These are phyloP conservation scores for Urostyla sp. DNA, from an alignment of 73 alveolate genomes.

Conservation along the genomic window DNA sequence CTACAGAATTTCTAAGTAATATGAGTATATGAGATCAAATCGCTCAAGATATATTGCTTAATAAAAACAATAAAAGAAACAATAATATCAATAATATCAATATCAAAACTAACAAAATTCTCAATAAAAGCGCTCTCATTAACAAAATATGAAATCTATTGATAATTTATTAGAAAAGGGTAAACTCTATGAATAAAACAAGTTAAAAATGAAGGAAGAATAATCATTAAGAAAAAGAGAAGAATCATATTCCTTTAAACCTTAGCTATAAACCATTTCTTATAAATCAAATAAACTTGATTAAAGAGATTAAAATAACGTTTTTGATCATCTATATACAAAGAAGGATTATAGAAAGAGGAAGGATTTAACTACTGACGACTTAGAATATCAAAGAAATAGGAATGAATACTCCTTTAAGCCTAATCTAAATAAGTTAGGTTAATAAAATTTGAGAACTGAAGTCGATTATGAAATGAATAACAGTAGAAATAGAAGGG, in stretches of 20 bases:
- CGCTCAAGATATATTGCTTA: too few species aligned
- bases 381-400: too few species aligned
- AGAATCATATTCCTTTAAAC: slow-evolving; percentile 20
- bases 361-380: too few species aligned
- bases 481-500: too few species aligned
- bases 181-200: slow-evolving; percentile 8
- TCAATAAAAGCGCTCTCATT: background rate
- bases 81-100: background rate
- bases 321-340: slow-evolving; percentile 11
- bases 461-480: too few species aligned
- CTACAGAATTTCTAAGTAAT: background rate
- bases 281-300: background rate
- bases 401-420: too few species aligned
- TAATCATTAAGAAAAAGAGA: background rate
- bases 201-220: background rate
- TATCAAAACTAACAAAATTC: background rate
- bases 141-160: background rate
- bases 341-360: too few species aligned
- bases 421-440: too few species aligned
- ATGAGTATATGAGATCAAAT: too few species aligned
- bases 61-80: background rate
- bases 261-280: slow-evolving; percentile 1
- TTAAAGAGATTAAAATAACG: background rate
- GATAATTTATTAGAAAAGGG: slow-evolving; percentile 1
- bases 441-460: too few species aligned